These are phyloP conservation scores for Bipolaris victoriae DNA, from an alignment of 2,329 filamentous ascomycete species.

Conservation along the genomic window DNA sequence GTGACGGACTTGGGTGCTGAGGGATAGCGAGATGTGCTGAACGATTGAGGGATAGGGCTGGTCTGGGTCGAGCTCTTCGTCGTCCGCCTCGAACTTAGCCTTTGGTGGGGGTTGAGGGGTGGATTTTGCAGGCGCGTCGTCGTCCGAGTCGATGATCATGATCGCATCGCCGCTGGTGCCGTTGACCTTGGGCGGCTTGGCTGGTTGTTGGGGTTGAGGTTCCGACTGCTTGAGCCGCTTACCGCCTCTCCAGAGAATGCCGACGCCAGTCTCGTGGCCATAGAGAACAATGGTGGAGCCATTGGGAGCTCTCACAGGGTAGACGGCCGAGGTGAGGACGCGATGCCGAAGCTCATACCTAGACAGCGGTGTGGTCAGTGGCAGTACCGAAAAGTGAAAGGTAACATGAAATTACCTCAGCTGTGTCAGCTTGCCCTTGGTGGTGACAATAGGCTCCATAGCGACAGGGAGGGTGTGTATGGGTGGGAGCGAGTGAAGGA, in stretches of 20 bases:
- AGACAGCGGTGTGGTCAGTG: conserved; percentile 14
- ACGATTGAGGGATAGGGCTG: conserved; percentile 61
- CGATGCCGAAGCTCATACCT: conserved; percentile 68
- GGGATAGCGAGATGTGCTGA: conserved; percentile 61
- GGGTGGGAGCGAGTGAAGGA: conserved; percentile 14
- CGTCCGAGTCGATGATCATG: conserved; percentile 64
- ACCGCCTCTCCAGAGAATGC: conserved; percentile 66
- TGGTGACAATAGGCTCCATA: conserved; percentile 75
- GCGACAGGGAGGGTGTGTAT: conserved; percentile 12
- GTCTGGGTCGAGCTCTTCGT: conserved; percentile 64
- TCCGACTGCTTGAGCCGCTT: conserved; percentile 51
- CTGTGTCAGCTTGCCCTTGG: conserved; percentile 42
- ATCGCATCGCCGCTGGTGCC: conserved; percentile 54
- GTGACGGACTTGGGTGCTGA: conserved; percentile 61
- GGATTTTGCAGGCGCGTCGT: conserved; percentile 54
- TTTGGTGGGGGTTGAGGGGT: conserved; percentile 26
- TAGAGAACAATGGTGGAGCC: conserved; percentile 67
- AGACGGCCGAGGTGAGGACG: conserved; percentile 62
- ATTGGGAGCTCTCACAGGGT: conserved; percentile 64
- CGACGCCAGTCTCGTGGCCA: conserved; percentile 64
- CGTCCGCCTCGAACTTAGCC: conserved; percentile 59
- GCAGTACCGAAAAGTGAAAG: not conserved
- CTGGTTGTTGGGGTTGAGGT: conserved; percentile 34
- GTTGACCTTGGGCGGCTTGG: conserved; percentile 49
- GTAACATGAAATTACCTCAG: conserved; percentile 30